Evolutionary conservation across 2,329 filamentous ascomycete species (phyloP), one percentile per base, ranked within the genome.

Genomic region (Xylariales sp.): DNA sequence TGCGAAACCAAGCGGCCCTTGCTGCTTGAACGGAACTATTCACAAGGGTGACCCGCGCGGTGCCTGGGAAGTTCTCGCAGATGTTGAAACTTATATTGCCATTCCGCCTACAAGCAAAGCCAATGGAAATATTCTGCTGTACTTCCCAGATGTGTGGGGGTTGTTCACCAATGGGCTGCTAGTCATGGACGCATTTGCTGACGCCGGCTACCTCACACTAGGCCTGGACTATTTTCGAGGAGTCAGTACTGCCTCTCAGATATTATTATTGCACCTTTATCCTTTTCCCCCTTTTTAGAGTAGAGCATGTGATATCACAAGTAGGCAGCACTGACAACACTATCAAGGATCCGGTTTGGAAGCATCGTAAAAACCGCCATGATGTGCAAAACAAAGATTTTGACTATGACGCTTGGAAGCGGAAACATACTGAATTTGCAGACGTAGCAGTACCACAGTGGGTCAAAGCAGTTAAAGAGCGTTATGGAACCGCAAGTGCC

Each of bases 321-420:
- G n/a, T n/a, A n/a, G n/a, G n/a, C n/a, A n/a, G n/a, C n/a, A n/a
- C n/a, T n/a, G n/a, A n/a, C n/a, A n/a, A n/a, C 40, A 28, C 13
- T 10, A 18, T 19, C 30, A 11, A 67, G 62, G 67, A 71, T 47
- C 61, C 66, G 0, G 55, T 70, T 4, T 64, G 55, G 48, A 69
- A 67, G 29, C 61, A 71, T 40, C 52, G 61, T 17, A 51, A 42
- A 44, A 38, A 52, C 37, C 41, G 52, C 17, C 40, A 57, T 28
- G 54, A 61, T 21, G 36, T 44, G 18, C 51, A 44, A 12, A 52
- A 62, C 15, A 56, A 60, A 3, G 57, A 50, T 19, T 74, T 75
- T 40, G 69, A 74, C 49, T 66, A 61, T 16, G 62, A 63, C 21
- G 69, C 66, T 5, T 74, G 70, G 70, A 66, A 66, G 40, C 38